Base-by-base conservation (phyloP, 176 grass and related monocot genomes). In the Ensete ventricosum region DNA sequence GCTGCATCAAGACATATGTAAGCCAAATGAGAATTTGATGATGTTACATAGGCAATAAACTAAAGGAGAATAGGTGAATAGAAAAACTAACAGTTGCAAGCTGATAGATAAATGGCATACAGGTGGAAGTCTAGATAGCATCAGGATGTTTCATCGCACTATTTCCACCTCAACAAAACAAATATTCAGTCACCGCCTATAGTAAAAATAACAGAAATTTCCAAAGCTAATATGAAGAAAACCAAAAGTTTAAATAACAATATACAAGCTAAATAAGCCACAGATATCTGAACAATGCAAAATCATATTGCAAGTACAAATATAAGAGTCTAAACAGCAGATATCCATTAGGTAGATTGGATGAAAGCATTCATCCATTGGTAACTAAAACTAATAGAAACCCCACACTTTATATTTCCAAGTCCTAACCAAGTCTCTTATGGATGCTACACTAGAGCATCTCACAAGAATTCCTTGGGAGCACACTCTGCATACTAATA, bases 391-490 rank as follows among this genome's bases (percentile, higher is more conserved):
- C 21, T 65, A 65, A 26, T 65, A 65, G 23, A 65, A 26, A 65
- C n/a, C 11, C 63, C 63, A 26, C 63, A 65, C 63, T 65, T 65
- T n/a, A 65, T 65, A 13, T 6, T 43, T 43, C 34, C 34, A 43
- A 43, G 23, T 65, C 23, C 63, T 65, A 65, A 65, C 21, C 63
- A 65, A 65, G 23, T 27, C 63, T 26, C 4, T 43, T 43, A 26
- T 26, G 63, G 24, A 64, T 64, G 62, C 62, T 65, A 22, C n/a
- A 63, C 60, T 63, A 9, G 60, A 63, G 60, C 60, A 63, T 63
- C 19, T 63, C 29, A 68, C 26, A 48, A 68, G 25, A 68, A 68
- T 43, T 50, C 8, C 67, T 13, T 69, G 14, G 67, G 17, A 69
- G 67, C 43, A 13, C 16, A 49, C 9, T 69, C 0, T 5, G 34